These are phyloP conservation scores for Metschnikowia shivogae DNA, from an alignment of 805 yeast species.

Conservation along the genomic window DNA sequence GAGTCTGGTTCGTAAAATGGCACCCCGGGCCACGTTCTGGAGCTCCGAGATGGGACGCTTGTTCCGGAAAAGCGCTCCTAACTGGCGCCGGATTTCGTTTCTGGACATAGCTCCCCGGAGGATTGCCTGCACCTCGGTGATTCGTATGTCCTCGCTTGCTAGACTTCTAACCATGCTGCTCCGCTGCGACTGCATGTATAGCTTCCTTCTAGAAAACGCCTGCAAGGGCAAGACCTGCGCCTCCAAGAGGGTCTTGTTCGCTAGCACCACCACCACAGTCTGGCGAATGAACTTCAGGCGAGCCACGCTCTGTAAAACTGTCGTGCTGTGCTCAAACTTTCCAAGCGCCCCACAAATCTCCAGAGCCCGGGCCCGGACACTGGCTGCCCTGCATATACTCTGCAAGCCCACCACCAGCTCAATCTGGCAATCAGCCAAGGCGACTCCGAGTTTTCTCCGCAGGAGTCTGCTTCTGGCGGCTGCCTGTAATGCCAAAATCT, in stretches of 20 bases:
- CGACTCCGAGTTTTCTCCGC: background rate
- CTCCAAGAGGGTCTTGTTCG: constrained; percentile 21
- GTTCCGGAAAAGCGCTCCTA: constrained; percentile 9
- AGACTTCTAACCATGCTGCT: constrained; percentile 2
- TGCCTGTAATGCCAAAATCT: constrained; percentile 39
- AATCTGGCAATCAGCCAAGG: background rate
- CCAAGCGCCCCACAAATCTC: background rate
- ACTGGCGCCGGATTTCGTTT: constrained; percentile 15
- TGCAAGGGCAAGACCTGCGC: constrained; percentile 26
- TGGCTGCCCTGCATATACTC: constrained; percentile 5
- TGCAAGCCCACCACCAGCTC: constrained; percentile 6
- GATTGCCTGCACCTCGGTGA: constrained; percentile 34
- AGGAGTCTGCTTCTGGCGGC: constrained; percentile 27
- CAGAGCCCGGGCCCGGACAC: background rate
- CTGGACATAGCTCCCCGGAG: constrained; percentile 36
- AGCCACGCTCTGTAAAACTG: constrained; percentile 36
- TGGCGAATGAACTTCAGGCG: constrained; percentile 35
- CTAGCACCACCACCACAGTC: constrained; percentile 21
- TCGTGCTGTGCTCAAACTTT: background rate
- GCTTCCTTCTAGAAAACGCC: constrained; percentile 22
- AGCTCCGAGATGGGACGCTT: constrained; percentile 22
- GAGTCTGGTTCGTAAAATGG: constrained; percentile 37
- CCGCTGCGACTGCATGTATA: constrained; percentile 1
- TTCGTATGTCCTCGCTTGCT: constrained; percentile 9
- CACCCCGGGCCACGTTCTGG: constrained; percentile 45